These are phyloP conservation scores for Talaromyces pinophilus DNA, from an alignment of 2,329 filamentous ascomycete genomes.

Conservation along the genomic window DNA sequence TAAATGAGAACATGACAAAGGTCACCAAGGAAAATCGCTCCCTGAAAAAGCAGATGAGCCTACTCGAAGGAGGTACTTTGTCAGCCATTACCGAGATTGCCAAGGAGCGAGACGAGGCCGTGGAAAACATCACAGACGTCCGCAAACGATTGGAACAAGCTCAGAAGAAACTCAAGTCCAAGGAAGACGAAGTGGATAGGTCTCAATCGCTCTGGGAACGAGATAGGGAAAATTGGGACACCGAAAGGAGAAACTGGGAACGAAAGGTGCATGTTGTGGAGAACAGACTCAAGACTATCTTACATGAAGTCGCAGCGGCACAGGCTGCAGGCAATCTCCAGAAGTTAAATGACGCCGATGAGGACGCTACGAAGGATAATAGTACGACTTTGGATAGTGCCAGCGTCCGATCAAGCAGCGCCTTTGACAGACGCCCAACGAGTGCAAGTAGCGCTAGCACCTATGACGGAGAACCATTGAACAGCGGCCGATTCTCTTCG, in stretches of 20 bases:
- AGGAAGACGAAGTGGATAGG: slow-evolving; percentile 80
- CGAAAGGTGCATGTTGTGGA: slow-evolving; percentile 88
- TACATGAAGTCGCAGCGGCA: slow-evolving; percentile 71
- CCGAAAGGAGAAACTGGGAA: slow-evolving; percentile 78
- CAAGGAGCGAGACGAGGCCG: slow-evolving; percentile 80
- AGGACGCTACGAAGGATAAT: slow-evolving; percentile 49
- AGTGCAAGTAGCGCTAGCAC: slow-evolving; percentile 55
- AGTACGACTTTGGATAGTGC: slow-evolving; percentile 65
- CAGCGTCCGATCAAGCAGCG: slow-evolving; percentile 73
- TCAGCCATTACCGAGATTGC: slow-evolving; percentile 81
- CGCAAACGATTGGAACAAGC: slow-evolving; percentile 73
- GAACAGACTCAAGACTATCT: slow-evolving; percentile 74
- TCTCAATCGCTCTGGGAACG: slow-evolving; percentile 78
- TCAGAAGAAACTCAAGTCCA: slow-evolving; percentile 74
- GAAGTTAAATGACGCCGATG: slow-evolving; percentile 57
- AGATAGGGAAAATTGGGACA: slow-evolving; percentile 82
- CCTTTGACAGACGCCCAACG: slow-evolving; percentile 60
- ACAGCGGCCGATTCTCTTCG: slow-evolving; percentile 70
- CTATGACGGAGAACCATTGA: slow-evolving; percentile 49
- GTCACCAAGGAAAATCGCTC: slow-evolving; percentile 75
- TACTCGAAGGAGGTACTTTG: slow-evolving; percentile 84
- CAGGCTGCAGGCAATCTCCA: slow-evolving; percentile 38
- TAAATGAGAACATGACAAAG: slow-evolving; percentile 63
- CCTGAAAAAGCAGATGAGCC: slow-evolving; percentile 78
- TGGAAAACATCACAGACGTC: slow-evolving; percentile 70